Conservation (phyloP, 1,284 basidiomycete genomes). For the Ganoderma sp. region DNA sequence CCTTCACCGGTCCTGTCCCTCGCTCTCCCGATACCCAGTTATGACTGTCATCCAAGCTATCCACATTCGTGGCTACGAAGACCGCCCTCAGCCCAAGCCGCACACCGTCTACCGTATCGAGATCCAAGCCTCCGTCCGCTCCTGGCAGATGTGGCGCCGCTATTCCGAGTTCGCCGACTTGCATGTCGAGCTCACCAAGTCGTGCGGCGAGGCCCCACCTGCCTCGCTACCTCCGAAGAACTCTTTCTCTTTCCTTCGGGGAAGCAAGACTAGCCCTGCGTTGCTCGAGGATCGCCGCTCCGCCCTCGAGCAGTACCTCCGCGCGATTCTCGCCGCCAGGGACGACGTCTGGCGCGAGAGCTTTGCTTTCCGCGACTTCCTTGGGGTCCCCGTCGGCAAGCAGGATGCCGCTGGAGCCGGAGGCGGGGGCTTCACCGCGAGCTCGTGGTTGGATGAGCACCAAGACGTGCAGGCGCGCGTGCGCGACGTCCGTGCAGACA, state of each 20-base stretch:
- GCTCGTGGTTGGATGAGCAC: conserved; percentile 88
- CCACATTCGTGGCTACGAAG: conserved; percentile 69
- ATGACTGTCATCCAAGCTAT: conserved; percentile 81
- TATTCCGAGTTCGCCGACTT: conserved; percentile 94
- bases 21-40: conserved; percentile 1
- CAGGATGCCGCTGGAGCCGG: conserved; percentile 41
- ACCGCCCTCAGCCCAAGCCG: conserved; percentile 68
- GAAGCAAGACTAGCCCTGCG: conserved; percentile 47
- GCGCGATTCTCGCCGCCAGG: conserved; percentile 81
- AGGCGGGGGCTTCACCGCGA: conserved; percentile 60
- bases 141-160: conserved; percentile 92
- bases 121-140: conserved; percentile 81
- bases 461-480: conserved; percentile 74
- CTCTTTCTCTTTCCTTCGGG: conserved; percentile 64
- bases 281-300: conserved; percentile 76
- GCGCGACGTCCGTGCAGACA: conserved; percentile 80
- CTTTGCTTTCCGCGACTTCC: conserved; percentile 84
- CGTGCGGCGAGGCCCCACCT: conserved; percentile 75
- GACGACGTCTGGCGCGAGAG: conserved; percentile 84
- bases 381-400: conserved; percentile 77
- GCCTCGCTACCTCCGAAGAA: conserved; percentile 83
- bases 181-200: conserved; percentile 79
- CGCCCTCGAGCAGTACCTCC: conserved; percentile 85
- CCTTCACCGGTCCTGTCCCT: background rate
- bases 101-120: conserved; percentile 84